These are phyloP conservation scores for Trichoderma sp. DNA, from an alignment of 2,329 filamentous ascomycete genomes.

Conservation along the genomic window DNA sequence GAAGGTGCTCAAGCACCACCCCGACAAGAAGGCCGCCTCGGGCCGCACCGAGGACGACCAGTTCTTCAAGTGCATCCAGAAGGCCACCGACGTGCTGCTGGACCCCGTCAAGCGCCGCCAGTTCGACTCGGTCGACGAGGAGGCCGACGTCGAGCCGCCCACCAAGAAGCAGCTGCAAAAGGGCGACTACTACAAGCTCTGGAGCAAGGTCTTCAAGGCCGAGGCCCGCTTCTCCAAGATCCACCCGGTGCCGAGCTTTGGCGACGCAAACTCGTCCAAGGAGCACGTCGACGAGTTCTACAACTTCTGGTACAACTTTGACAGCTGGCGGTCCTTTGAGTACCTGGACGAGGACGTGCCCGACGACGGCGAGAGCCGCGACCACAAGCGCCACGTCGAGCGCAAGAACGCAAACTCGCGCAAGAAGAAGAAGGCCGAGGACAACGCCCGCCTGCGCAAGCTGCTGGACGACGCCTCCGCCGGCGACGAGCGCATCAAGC, in stretches of 20 bases:
- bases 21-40: conserved; percentile 95
- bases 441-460: conserved; percentile 86
- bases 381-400: conserved; percentile 98
- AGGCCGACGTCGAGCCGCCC: conserved; percentile 87
- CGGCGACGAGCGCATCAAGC: conserved; percentile 93
- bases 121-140: conserved; percentile 95
- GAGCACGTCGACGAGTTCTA: conserved; percentile 95
- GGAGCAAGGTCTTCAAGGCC: conserved; percentile 85
- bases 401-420: conserved; percentile 97
- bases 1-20: conserved; percentile 99
- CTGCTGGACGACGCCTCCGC: conserved; percentile 84
- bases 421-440: conserved; percentile 99
- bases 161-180: conserved; percentile 86
- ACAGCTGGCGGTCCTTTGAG: conserved; percentile 96
- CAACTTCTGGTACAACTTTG: conserved; percentile 99
- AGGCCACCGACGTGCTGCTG: conserved; percentile 88
- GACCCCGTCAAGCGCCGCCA: conserved; percentile 92
- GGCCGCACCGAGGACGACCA: conserved; percentile 89
- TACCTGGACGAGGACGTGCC: conserved; percentile 99
- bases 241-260: conserved; percentile 85
- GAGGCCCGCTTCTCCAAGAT: conserved; percentile 91
- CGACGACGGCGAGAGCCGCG: conserved; percentile 97
- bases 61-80: conserved; percentile 99
- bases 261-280: conserved; percentile 79
- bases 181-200: conserved; percentile 93